Evolutionary conservation across 306 rosid species (phyloP), one percentile per base, ranked within the genome.

Genomic region (Cyclanthera cordifolia): DNA sequence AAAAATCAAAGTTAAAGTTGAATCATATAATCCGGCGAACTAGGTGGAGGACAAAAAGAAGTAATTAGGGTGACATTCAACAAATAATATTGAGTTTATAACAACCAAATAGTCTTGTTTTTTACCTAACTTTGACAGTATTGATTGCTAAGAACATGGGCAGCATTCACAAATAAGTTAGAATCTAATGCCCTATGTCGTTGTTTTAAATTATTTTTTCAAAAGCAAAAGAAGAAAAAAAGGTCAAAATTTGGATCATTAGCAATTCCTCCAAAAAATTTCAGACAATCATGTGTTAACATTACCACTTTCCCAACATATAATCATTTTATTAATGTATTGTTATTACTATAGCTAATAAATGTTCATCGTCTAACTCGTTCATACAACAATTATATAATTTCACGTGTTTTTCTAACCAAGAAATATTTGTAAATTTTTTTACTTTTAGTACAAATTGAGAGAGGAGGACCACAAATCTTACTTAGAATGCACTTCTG

Each of bases 131-230:
- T 41, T 43, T 21, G 37, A 41, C 52, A 6, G 51, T 12, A 43
- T 60, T 64, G 69, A 64, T 64, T 5, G 20, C 19, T 32, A 64
- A 64, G 6, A 64, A 64, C 69, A 64, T 64, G 69, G 52, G 5
- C 30, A 19, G 30, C 50, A 37, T 61, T 61, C 27, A 19, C 17
- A 39, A 61, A 19, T 1, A 6, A 13, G 13, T 1, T 64, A 23
- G 53, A 64, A 64, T 64, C 53, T 13, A 20, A 21, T 17, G 12
- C 20, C 13, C 41, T 43, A 64, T 20, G 20, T 2, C 13, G 34
- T 17, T 25, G 41, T 34, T 20, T 61, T 60, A 25, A 9, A 60
- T n/a, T 60, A 1, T 1, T 6, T 57, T 28, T 28, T 3, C 23
- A 2, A 16, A 53, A 23, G 1, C 21, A 1, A 10, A 27, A 17